These are phyloP conservation scores for Penicillium tannophilum DNA, from an alignment of 495 filamentous ascomycete species.

Conservation along the genomic window DNA sequence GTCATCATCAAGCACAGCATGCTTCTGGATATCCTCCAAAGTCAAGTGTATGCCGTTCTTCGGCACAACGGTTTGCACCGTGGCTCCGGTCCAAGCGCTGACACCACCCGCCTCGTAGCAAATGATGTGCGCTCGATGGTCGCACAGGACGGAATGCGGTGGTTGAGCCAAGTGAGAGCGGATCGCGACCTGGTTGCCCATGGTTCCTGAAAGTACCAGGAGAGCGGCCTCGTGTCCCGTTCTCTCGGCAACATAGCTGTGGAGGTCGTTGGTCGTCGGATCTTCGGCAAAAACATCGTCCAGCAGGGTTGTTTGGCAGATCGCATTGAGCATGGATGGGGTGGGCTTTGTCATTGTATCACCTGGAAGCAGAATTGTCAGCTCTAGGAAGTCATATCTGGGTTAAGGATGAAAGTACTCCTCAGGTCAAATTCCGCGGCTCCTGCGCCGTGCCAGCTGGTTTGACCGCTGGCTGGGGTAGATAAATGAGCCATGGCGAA, in stretches of 20 bases:
- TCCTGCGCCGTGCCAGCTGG: constrained; percentile 59
- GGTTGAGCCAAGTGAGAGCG: constrained; percentile 68
- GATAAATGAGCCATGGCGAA: constrained; percentile 30
- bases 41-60: constrained; percentile 68
- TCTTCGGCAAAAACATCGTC: constrained; percentile 90
- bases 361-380: constrained; percentile 24
- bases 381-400: background rate
- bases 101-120: constrained; percentile 74
- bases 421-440: constrained; percentile 67
- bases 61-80: constrained; percentile 59
- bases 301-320: constrained; percentile 58
- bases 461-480: constrained; percentile 27
- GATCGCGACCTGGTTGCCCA: constrained; percentile 80
- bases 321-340: constrained; percentile 70
- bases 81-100: constrained; percentile 60
- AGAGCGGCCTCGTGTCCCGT: constrained; percentile 69
- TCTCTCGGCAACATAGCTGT: constrained; percentile 67
- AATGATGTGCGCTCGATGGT: constrained; percentile 66
- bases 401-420: constrained; percentile 28
- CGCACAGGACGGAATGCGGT: constrained; percentile 70
- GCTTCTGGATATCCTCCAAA: constrained; percentile 64
- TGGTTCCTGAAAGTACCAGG: constrained; percentile 76
- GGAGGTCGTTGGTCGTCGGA: constrained; percentile 72
- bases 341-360: constrained; percentile 91
- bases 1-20: constrained; percentile 36